Conservation (phyloP, 2,329 filamentous ascomycete species). For the Ceratocystis cubensis region DNA sequence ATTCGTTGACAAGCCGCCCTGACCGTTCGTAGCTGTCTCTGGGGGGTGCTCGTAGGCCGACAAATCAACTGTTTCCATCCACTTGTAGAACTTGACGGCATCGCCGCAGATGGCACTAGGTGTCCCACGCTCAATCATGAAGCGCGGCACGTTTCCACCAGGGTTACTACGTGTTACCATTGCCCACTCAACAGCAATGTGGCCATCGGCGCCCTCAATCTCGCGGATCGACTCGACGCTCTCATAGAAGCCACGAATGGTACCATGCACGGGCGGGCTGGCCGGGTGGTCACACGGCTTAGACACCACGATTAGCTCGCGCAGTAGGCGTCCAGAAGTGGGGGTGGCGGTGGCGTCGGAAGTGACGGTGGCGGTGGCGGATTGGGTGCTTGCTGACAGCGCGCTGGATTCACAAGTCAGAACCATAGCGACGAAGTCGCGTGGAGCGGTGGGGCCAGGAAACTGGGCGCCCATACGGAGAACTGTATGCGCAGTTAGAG, state of each 20-base stretch:
- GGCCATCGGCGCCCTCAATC: slow-evolving; percentile 32
- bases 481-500: slow-evolving; percentile 36
- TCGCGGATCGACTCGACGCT: slow-evolving; percentile 86
- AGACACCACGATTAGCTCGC: slow-evolving; percentile 77
- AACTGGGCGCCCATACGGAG: slow-evolving; percentile 83
- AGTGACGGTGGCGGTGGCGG: not conserved
- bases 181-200: slow-evolving; percentile 58
- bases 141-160: slow-evolving; percentile 74
- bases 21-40: not conserved
- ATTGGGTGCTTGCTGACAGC: not conserved
- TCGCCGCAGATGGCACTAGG: slow-evolving; percentile 69
- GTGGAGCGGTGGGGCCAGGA: slow-evolving; percentile 71
- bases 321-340: slow-evolving; percentile 31
- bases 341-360: not conserved
- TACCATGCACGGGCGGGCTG: slow-evolving; percentile 55
- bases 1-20: not conserved
- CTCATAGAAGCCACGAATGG: slow-evolving; percentile 76
- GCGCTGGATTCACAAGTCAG: slow-evolving; percentile 36
- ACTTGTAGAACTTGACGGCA: slow-evolving; percentile 69
- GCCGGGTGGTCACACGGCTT: slow-evolving; percentile 70
- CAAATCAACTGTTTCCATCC: slow-evolving; percentile 34
- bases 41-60: slow-evolving; percentile 4
- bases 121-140: slow-evolving; percentile 83
- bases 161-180: slow-evolving; percentile 88
- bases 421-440: slow-evolving; percentile 76